Percentiles rank a stretch among this genome's conserved stretches.
These are phyloP conservation scores for Multifurca ochricompacta DNA, from an alignment of 768 basidiomycete species.

Conservation along the genomic window DNA sequence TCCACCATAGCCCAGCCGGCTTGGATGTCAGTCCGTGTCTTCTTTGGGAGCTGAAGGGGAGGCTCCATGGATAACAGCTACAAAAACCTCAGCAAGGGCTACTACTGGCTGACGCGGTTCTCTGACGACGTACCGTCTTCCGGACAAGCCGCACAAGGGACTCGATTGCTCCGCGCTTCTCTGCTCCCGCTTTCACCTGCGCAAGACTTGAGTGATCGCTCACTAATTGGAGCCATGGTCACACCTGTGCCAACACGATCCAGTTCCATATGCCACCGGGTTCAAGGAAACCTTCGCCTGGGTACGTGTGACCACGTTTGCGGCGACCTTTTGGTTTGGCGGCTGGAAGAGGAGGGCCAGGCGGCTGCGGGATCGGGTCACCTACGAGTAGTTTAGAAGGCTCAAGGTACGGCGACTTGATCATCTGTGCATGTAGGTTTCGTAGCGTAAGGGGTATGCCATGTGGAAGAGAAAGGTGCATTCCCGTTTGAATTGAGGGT, in stretches of 20 bases:
- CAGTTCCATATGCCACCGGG: slow-evolving; percentile 68
- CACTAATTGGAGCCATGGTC: slow-evolving; percentile 1
- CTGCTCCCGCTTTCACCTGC: slow-evolving; percentile 76
- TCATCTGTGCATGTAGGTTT: slow-evolving; percentile 49
- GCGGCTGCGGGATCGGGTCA: slow-evolving; percentile 40
- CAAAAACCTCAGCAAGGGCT: background rate
- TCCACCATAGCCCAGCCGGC: slow-evolving; percentile 84
- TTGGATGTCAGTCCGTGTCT: slow-evolving; percentile 48
- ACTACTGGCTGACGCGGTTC: background rate
- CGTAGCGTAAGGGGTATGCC: slow-evolving; percentile 46
- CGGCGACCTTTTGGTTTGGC: slow-evolving; percentile 53
- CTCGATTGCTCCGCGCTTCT: slow-evolving; percentile 71
- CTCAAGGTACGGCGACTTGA: slow-evolving; percentile 63
- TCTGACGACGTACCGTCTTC: slow-evolving; percentile 51
- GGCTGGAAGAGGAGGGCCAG: slow-evolving; percentile 55
- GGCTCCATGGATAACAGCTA: slow-evolving; percentile 55
- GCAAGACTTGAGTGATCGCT: slow-evolving; percentile 3
- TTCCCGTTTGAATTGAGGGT: slow-evolving; percentile 24
- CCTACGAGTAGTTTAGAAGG: slow-evolving; percentile 46
- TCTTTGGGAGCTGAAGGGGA: slow-evolving; percentile 53
- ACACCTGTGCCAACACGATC: slow-evolving; percentile 66
- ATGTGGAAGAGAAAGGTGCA: slow-evolving; percentile 37
- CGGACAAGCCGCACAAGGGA: slow-evolving; percentile 61
- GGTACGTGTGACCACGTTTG: slow-evolving; percentile 58
- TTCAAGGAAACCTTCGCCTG: slow-evolving; percentile 47